Evolutionary conservation across 257 asterid species (phyloP).

Genomic region (Handroanthus guayacan): DNA sequence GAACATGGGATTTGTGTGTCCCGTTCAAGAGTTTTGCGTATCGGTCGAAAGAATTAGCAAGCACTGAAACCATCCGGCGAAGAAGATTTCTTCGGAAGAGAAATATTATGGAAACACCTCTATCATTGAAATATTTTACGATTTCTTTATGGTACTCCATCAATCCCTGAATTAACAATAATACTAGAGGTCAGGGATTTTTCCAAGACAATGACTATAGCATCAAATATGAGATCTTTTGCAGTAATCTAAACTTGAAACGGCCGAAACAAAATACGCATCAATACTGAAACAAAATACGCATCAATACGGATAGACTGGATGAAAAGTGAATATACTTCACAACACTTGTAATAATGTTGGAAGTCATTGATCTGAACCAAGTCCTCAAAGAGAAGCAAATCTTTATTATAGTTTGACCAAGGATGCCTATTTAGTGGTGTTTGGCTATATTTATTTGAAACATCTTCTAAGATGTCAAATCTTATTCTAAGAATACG

Average conservation of each 20-base stretch:
- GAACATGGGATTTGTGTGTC: conserved; percentile 83
- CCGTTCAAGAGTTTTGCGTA: conserved; percentile 76
- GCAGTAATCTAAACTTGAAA: not conserved
- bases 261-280: not conserved
- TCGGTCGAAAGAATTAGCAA: conserved; percentile 72
- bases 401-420: not conserved
- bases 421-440: not conserved
- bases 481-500: no score
- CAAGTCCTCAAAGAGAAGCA: not conserved
- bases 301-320: not conserved
- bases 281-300: not conserved
- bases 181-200: not conserved
- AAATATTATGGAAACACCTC: conserved; percentile 67
- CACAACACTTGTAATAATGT: not conserved
- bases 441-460: no score
- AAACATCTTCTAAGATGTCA: no score
- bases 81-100: conserved; percentile 74
- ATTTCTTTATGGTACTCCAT: conserved; percentile 65
- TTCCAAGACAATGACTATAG: not conserved
- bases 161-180: conserved; percentile 59
- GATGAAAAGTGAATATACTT: not conserved
- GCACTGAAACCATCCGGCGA: conserved; percentile 73
- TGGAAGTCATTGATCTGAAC: not conserved
- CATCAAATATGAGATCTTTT: not conserved
- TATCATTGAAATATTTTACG: conserved; percentile 57